Percentiles rank a stretch among this genome's conserved stretches.
Evolutionary conservation across 1,284 basidiomycete species (phyloP).

Genomic region (Trametes hirsuta): DNA sequence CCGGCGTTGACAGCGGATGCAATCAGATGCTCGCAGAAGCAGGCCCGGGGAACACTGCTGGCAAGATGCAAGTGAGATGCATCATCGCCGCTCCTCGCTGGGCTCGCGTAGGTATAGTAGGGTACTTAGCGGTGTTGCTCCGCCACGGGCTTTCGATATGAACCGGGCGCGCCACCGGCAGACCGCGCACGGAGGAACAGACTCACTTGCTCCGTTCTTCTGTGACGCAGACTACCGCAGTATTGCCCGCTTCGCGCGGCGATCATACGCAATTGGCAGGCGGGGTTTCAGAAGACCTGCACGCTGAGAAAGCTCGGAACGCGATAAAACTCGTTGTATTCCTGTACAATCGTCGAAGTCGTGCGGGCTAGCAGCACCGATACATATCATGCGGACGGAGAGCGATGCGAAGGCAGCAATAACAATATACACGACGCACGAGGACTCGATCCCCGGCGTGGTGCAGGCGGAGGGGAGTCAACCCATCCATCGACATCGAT

Average conservation of each 20-base stretch:
- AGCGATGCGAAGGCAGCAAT: conserved; percentile 1
- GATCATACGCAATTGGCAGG: not conserved
- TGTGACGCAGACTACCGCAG: too few species aligned
- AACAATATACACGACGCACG: conserved; percentile 7
- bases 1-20: conserved; percentile 7
- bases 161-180: too few species aligned
- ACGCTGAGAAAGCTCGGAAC: not conserved
- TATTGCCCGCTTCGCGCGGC: too few species aligned
- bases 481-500: conserved; percentile 23
- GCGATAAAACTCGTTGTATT: conserved; percentile 18
- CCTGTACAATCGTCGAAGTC: conserved; percentile 23
- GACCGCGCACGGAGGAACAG: too few species aligned
- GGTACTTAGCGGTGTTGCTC: too few species aligned
- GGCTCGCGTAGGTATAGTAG: too few species aligned
- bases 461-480: conserved; percentile 23
- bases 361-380: conserved; percentile 23
- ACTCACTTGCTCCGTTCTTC: too few species aligned
- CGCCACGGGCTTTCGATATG: too few species aligned
- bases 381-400: conserved; percentile 12
- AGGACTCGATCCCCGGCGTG: conserved; percentile 22
- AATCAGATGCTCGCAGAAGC: not conserved
- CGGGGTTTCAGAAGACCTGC: not conserved
- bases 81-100: too few species aligned
- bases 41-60: not conserved
- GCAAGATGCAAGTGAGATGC: not conserved